Evolutionary conservation across 1,284 basidiomycete species (phyloP).

Genomic region (Boletus semigastroideus): DNA sequence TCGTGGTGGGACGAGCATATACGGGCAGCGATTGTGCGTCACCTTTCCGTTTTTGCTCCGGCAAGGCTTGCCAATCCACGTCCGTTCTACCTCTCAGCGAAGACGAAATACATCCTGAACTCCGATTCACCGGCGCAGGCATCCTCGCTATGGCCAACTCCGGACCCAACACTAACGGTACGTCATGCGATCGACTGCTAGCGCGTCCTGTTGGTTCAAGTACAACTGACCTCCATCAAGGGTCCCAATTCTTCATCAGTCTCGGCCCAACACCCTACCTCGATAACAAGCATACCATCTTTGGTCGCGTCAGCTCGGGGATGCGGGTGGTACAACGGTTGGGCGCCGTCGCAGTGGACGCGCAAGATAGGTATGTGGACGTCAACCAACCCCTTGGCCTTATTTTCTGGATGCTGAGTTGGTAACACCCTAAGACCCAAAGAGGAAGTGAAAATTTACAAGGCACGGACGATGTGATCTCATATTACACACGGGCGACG

Average conservation of each 20-base stretch:
- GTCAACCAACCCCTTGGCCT: neutral
- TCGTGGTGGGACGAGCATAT: constrained; percentile 89
- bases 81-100: constrained; percentile 43
- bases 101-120: constrained; percentile 84
- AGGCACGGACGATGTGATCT: constrained; percentile 48
- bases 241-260: constrained; percentile 94
- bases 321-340: constrained; percentile 85
- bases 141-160: constrained; percentile 97
- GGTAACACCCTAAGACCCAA: constrained; percentile 49
- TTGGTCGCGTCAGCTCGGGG: constrained; percentile 82
- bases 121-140: constrained; percentile 93
- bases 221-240: constrained; percentile 28
- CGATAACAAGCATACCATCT: constrained; percentile 94
- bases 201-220: neutral
- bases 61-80: neutral
- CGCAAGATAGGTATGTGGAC: constrained; percentile 62
- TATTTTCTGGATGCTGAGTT: neutral
- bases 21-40: constrained; percentile 84
- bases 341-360: constrained; percentile 77
- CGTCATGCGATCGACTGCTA: constrained; percentile 19
- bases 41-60: neutral
- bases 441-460: constrained; percentile 81
- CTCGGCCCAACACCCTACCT: constrained; percentile 89
- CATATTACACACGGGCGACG: neutral
- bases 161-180: constrained; percentile 91